These are phyloP conservation scores for Cladophialophora immunda DNA, from an alignment of 2,329 filamentous ascomycete genomes.

Conservation along the genomic window DNA sequence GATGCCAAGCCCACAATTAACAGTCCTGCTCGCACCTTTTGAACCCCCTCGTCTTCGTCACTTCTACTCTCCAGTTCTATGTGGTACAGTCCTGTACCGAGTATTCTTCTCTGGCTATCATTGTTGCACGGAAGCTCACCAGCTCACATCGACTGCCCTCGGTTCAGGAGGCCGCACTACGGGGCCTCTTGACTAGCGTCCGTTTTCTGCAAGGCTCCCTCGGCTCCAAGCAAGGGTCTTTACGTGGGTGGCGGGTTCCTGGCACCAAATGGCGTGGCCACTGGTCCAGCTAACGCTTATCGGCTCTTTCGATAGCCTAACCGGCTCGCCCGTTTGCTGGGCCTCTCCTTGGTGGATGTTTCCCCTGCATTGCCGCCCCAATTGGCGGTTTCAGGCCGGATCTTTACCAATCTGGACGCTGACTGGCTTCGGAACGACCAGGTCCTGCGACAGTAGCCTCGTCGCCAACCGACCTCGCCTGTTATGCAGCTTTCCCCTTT, in stretches of 20 bases:
- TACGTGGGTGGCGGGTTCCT: constrained; percentile 2
- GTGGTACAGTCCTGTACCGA: not conserved
- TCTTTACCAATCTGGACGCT: constrained; percentile 21
- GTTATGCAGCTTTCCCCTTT: constrained; percentile 19
- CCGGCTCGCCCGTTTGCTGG: constrained; percentile 10
- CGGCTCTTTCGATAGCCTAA: constrained; percentile 5
- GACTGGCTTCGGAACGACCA: constrained; percentile 18
- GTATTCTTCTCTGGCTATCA: not conserved
- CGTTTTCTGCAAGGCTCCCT: constrained; percentile 9
- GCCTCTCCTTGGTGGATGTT: constrained; percentile 2
- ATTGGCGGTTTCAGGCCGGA: constrained; percentile 12
- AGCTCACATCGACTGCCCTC: not conserved
- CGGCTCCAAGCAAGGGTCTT: not conserved
- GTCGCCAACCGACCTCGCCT: constrained; percentile 15
- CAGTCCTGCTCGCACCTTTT: not conserved
- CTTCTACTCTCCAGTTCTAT: not conserved
- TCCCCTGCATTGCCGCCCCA: constrained; percentile 23
- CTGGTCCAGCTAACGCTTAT: constrained; percentile 9
- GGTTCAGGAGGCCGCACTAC: not conserved
- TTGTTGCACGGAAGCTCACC: not conserved
- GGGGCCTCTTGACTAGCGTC: not conserved
- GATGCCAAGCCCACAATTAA: not conserved
- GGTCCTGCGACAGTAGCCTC: constrained; percentile 30
- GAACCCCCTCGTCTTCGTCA: not conserved
- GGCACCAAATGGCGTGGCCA: constrained; percentile 6